phyloP scores from a whole-genome alignment of 1,139 yeast genomes.

The Hyphopichia wangnamkhiaoensis region DNA sequence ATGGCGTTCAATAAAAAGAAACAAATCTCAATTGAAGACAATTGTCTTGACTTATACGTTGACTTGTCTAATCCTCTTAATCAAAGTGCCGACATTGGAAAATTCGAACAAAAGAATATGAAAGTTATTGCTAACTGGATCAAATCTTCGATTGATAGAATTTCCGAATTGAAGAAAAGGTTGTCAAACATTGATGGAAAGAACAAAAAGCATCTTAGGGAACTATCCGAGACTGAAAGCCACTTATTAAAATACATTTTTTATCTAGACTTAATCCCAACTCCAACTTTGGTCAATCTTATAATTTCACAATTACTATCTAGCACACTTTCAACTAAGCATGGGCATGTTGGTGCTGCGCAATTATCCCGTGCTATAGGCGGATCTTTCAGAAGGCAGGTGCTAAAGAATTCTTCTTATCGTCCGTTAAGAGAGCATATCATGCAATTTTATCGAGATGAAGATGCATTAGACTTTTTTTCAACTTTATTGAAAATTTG shows the following conservation, averaged over 20 bases:
- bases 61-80: conserved; percentile 10
- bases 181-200: not conserved
- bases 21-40: conserved; percentile 27
- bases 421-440: not conserved
- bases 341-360: conserved; percentile 13
- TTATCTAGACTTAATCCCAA: not conserved
- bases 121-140: not conserved
- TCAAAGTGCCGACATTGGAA: not conserved
- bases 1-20: conserved; percentile 22
- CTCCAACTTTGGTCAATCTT: not conserved
- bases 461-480: conserved; percentile 23
- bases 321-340: conserved; percentile 17
- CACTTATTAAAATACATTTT: not conserved
- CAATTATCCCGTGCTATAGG: conserved; percentile 2
- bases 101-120: not conserved
- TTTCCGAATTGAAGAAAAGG: not conserved
- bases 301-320: conserved; percentile 14
- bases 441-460: conserved; percentile 7
- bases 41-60: conserved; percentile 10
- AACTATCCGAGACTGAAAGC: not conserved
- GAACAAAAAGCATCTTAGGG: not conserved
- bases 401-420: conserved; percentile 14
- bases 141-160: too few species aligned
- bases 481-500: conserved; percentile 21
- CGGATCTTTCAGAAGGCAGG: not conserved